Evolutionary conservation across 164 flowering plant species (phyloP).

Genomic region (Liquidambar formosana): DNA sequence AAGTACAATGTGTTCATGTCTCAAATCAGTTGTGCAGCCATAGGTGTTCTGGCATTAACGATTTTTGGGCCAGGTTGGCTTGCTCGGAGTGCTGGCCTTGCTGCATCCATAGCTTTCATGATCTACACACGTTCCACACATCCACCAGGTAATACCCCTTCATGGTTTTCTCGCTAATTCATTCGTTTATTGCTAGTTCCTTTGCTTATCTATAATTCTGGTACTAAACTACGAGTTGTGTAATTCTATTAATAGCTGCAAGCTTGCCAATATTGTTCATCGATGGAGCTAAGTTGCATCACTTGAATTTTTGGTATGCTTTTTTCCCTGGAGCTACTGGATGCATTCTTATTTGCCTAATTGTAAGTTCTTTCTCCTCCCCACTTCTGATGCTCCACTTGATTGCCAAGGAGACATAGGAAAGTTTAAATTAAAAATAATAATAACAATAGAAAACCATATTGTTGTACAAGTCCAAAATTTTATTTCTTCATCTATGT

Average conservation of each 20-base stretch:
- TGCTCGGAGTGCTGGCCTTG: constrained; percentile 71
- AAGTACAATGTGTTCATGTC: constrained; percentile 92
- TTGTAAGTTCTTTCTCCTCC: constrained; percentile 54
- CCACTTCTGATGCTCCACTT: background rate
- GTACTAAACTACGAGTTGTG: background rate
- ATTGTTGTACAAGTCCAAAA: no score
- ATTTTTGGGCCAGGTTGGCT: constrained; percentile 90
- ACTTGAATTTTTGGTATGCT: constrained; percentile 73
- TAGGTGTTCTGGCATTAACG: constrained; percentile 75
- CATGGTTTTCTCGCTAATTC: background rate
- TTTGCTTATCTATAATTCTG: background rate
- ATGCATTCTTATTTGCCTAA: constrained; percentile 71
- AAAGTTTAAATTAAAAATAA: no score
- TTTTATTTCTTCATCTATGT: no score
- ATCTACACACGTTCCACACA: constrained; percentile 61
- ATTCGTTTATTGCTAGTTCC: background rate
- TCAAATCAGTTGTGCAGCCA: constrained; percentile 92
- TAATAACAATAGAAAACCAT: no score
- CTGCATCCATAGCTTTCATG: constrained; percentile 92
- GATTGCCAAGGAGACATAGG: no score
- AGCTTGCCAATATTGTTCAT: constrained; percentile 90
- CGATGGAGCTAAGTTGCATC: constrained; percentile 84
- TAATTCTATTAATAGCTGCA: constrained; percentile 57
- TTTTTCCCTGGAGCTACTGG: constrained; percentile 91
- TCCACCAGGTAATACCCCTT: constrained; percentile 71